phyloP scores from a whole-genome alignment of 2,329 filamentous ascomycete genomes.

The Colletotrichum orchidophilum region DNA sequence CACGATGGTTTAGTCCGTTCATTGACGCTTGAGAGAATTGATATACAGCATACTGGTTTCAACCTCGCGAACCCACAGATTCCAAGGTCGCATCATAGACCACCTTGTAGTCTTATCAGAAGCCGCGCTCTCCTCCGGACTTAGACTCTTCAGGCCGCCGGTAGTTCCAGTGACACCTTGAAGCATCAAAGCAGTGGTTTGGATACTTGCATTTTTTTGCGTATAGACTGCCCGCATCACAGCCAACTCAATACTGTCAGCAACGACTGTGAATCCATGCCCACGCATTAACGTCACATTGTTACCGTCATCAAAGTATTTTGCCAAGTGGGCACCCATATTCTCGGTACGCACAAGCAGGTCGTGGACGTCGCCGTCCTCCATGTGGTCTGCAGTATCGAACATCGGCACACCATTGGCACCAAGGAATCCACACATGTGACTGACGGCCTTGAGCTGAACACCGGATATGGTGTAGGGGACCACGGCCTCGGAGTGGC shows the following conservation, averaged over 20 bases:
- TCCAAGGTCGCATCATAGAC: slow-evolving; percentile 6
- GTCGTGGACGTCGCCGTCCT: slow-evolving; percentile 42
- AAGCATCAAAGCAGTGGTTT: slow-evolving; percentile 47
- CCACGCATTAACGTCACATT: slow-evolving; percentile 54
- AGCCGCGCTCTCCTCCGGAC: not conserved
- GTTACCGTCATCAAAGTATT: slow-evolving; percentile 41
- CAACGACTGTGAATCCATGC: slow-evolving; percentile 54
- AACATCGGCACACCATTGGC: slow-evolving; percentile 42
- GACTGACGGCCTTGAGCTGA: slow-evolving; percentile 50
- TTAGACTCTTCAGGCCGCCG: not conserved
- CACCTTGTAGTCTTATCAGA: not conserved
- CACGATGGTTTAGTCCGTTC: not conserved
- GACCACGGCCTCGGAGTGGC: slow-evolving; percentile 53
- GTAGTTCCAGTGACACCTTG: not conserved
- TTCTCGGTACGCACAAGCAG: slow-evolving; percentile 47
- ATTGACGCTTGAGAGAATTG: not conserved
- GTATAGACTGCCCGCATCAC: slow-evolving; percentile 55
- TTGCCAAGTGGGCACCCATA: slow-evolving; percentile 47
- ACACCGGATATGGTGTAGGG: slow-evolving; percentile 52
- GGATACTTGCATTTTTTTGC: slow-evolving; percentile 51
- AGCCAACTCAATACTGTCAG: slow-evolving; percentile 47
- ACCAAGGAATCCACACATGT: slow-evolving; percentile 55
- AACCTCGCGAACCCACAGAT: slow-evolving; percentile 2
- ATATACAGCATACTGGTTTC: not conserved
- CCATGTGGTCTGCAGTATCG: slow-evolving; percentile 42